These are phyloP conservation scores for Casaregolazyma lundiana DNA, from an alignment of 1,139 yeast genomes.

Conservation along the genomic window DNA sequence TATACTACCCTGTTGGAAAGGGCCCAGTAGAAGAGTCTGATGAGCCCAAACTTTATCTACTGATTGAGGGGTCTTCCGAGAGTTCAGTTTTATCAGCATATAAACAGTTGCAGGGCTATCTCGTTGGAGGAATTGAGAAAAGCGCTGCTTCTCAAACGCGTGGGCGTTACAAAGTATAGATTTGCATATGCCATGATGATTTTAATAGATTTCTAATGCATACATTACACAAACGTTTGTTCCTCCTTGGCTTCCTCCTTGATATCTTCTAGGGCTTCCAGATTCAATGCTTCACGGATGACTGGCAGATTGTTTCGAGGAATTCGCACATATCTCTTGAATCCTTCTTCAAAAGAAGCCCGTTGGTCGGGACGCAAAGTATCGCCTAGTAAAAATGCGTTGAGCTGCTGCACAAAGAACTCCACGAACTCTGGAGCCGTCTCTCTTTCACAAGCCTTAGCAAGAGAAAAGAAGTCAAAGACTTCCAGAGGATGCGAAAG, in stretches of 20 bases:
- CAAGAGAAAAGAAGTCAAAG: conserved; percentile 83
- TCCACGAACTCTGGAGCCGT: conserved; percentile 8
- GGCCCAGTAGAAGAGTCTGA: conserved; percentile 45
- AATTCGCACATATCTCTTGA: conserved; percentile 10
- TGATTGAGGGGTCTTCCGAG: conserved; percentile 74
- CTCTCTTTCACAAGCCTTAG: conserved; percentile 29
- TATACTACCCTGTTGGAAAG: conserved; percentile 57
- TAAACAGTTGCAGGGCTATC: conserved; percentile 52
- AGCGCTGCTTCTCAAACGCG: conserved; percentile 42
- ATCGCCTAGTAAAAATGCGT: conserved; percentile 13
- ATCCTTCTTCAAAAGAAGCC: conserved; percentile 7
- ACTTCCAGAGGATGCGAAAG: conserved; percentile 48
- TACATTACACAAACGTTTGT: not conserved
- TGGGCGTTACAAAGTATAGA: conserved; percentile 9
- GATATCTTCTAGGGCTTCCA: conserved; percentile 6
- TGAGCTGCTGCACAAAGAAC: conserved; percentile 14
- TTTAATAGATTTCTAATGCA: not conserved
- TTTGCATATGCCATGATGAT: not conserved
- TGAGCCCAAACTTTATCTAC: conserved; percentile 71
- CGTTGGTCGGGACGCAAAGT: conserved; percentile 6
- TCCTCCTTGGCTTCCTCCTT: not conserved
- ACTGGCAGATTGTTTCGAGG: conserved; percentile 12
- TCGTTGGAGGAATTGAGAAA: conserved; percentile 55
- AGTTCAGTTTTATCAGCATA: conserved; percentile 64
- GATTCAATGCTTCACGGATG: conserved; percentile 12